Percentiles rank a stretch among this genome's conserved stretches.
These are phyloP conservation scores for Nigrospora osmanthi DNA, from an alignment of 2,329 filamentous ascomycete species.

Conservation along the genomic window DNA sequence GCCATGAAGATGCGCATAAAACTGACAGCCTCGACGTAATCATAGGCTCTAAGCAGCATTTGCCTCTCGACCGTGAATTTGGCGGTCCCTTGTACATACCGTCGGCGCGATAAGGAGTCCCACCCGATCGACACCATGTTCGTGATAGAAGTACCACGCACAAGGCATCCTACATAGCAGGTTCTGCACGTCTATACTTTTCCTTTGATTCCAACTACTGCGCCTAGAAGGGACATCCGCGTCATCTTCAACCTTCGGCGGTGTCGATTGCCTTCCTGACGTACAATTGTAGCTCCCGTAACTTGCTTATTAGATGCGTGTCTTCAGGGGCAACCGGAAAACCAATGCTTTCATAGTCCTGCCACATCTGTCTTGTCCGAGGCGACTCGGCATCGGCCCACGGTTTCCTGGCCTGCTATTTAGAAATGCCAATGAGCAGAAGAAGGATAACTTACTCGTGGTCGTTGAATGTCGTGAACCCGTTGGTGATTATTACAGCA, in stretches of 20 bases:
- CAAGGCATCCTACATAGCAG: no score
- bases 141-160: no score
- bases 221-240: background rate
- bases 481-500: constrained; percentile 6
- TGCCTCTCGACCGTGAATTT: no score
- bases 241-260: background rate
- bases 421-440: constrained; percentile 4
- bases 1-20: no score
- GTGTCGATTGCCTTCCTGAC: background rate
- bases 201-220: no score
- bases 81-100: no score
- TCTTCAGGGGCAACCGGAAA: background rate
- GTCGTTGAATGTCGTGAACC: constrained; percentile 1
- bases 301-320: background rate
- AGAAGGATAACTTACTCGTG: background rate
- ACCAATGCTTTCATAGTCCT: constrained; percentile 5
- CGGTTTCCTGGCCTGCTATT: constrained; percentile 6
- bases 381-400: constrained; percentile 12
- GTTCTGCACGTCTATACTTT: no score
- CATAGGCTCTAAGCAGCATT: no score
- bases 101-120: no score
- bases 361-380: constrained; percentile 14
- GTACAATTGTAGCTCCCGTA: background rate
- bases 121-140: no score
- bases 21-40: no score